Conservation (phyloP, 2,329 filamentous ascomycete species). For the Passalora sequoiae region DNA sequence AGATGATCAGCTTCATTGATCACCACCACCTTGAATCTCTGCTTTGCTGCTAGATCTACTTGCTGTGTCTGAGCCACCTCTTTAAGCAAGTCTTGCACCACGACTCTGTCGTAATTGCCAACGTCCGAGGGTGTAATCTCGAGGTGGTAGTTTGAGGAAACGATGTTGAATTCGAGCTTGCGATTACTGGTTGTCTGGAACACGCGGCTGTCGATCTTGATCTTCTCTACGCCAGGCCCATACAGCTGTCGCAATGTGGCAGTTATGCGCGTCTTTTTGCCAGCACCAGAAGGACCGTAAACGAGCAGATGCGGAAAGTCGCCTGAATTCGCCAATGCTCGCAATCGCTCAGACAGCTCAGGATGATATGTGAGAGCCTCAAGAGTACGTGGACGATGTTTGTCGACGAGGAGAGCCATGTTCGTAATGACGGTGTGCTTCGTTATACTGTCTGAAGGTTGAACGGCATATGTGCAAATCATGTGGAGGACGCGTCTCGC, state of each 20-base stretch:
- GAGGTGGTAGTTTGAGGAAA: conserved; percentile 92
- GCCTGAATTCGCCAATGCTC: conserved; percentile 85
- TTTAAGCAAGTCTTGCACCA: conserved; percentile 91
- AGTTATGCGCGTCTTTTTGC: conserved; percentile 96
- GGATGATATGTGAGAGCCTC: conserved; percentile 79
- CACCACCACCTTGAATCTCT: conserved; percentile 96
- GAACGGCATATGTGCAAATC: background rate
- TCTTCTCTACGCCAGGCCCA: conserved; percentile 96
- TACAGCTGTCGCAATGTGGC: conserved; percentile 93
- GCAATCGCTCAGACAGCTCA: conserved; percentile 80
- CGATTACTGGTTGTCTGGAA: conserved; percentile 92
- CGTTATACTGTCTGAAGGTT: background rate
- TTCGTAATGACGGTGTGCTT: conserved; percentile 1
- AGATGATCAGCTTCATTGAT: conserved; percentile 98
- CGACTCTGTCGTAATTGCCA: conserved; percentile 91
- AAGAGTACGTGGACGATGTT: conserved; percentile 65
- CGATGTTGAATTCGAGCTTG: conserved; percentile 99
- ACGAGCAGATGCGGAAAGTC: conserved; percentile 97
- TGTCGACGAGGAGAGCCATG: conserved; percentile 63
- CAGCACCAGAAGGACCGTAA: conserved; percentile 91
- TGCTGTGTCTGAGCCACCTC: conserved; percentile 98
- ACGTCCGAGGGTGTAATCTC: conserved; percentile 98
- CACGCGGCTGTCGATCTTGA: conserved; percentile 96
- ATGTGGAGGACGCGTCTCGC: background rate
- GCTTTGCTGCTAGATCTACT: conserved; percentile 85